phyloP scores from a whole-genome alignment of 1,284 basidiomycete species.

The Entoloma clypeatum region DNA sequence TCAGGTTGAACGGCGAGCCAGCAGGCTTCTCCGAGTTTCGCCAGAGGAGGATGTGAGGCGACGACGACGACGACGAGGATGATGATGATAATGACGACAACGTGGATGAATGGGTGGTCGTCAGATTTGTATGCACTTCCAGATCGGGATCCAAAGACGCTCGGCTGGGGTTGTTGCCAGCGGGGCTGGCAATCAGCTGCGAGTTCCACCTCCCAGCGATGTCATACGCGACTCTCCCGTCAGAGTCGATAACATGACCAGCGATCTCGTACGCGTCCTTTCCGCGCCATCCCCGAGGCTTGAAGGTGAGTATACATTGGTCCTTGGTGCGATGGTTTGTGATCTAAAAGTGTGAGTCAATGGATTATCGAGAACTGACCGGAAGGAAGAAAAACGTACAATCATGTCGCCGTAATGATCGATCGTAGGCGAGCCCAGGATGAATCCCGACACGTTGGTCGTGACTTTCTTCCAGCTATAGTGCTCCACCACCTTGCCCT shows the following conservation, averaged over 20 bases:
- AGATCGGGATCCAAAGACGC: conserved; percentile 78
- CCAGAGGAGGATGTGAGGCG: conserved; percentile 85
- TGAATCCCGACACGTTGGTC: conserved; percentile 91
- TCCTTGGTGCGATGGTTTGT: conserved; percentile 94
- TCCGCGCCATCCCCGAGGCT: conserved; percentile 93
- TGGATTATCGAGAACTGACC: too few relatives aligned
- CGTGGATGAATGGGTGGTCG: too few relatives aligned
- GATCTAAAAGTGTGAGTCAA: too few relatives aligned
- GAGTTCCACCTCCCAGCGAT: conserved; percentile 96
- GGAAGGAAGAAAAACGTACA: conserved; percentile 44
- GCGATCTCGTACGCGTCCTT: conserved; percentile 91
- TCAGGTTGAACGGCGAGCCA: conserved; percentile 87
- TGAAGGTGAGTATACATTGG: conserved; percentile 88
- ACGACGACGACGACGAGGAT: conserved; percentile 47
- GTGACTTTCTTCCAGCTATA: conserved; percentile 97
- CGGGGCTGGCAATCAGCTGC: conserved; percentile 85
- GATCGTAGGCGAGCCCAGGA: conserved; percentile 89
- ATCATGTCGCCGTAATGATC: conserved; percentile 97
- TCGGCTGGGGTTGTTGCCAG: conserved; percentile 52
- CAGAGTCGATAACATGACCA: conserved; percentile 72
- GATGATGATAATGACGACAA: too few relatives aligned
- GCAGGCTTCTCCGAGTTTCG: conserved; percentile 84
- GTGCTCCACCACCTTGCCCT: conserved; percentile 71
- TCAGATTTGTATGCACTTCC: conserved; percentile 41
- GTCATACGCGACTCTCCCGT: conserved; percentile 75